A percentile compares a stretch with the other conserved stretches of the same genome.
phyloP scores from a whole-genome alignment of 441 rosid genomes.

The Isatis lusitanica region DNA sequence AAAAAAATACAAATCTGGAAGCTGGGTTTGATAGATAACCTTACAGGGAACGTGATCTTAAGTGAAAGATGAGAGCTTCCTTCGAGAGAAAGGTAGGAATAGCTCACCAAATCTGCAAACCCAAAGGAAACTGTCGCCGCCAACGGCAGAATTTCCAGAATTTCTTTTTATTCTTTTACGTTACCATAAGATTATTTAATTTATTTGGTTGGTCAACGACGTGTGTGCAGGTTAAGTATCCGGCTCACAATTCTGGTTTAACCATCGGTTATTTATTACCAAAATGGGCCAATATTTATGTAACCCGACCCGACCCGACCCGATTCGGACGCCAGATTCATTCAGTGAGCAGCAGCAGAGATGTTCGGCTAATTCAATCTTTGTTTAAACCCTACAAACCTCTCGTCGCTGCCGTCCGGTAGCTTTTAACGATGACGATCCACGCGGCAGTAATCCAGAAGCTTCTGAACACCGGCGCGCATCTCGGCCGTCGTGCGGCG shows the following conservation, averaged over 20 bases:
- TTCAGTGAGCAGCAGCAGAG: background rate
- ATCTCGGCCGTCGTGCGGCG: constrained; percentile 74
- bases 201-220: constrained; percentile 24
- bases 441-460: constrained; percentile 89
- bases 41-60: constrained; percentile 28
- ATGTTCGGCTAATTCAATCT: background rate
- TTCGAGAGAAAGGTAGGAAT: constrained; percentile 34
- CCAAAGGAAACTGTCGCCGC: constrained; percentile 37
- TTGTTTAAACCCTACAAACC: constrained; percentile 26
- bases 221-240: constrained; percentile 18
- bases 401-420: constrained; percentile 22
- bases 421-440: constrained; percentile 56
- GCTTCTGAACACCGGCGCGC: constrained; percentile 80
- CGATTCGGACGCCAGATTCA: background rate
- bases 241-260: constrained; percentile 3
- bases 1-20: background rate
- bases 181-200: background rate
- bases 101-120: constrained; percentile 29
- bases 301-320: background rate
- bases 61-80: constrained; percentile 32
- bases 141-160: constrained; percentile 20
- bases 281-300: background rate
- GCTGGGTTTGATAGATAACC: constrained; percentile 36
- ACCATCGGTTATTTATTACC: background rate
- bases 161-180: background rate